Percentiles rank a stretch among this genome's conserved stretches.
phyloP scores from a whole-genome alignment of 805 yeast genomes.

The Schwanniomyces occidentalis region DNA sequence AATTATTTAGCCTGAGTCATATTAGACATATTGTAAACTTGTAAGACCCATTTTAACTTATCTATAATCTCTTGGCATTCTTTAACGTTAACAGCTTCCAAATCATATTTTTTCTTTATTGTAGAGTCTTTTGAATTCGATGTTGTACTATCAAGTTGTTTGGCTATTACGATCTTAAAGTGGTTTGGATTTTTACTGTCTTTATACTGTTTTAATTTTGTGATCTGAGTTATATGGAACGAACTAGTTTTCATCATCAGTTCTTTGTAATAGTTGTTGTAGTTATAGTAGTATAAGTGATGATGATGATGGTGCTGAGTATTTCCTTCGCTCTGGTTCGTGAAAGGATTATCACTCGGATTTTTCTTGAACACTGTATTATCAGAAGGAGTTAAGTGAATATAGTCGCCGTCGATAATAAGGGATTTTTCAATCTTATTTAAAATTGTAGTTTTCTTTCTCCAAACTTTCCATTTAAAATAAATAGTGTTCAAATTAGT shows the following conservation, averaged over 20 bases:
- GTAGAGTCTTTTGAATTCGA: conserved; percentile 48
- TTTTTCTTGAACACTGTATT: conserved; percentile 51
- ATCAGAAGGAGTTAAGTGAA: conserved; percentile 84
- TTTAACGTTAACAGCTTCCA: conserved; percentile 65
- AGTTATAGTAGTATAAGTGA: conserved; percentile 39
- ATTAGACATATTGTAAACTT: conserved; percentile 47
- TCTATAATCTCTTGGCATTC: conserved; percentile 76
- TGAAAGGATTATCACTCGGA: conserved; percentile 32
- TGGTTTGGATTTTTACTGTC: conserved; percentile 64
- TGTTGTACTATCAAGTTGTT: conserved; percentile 24
- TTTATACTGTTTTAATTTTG: conserved; percentile 71
- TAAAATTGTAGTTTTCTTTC: conserved; percentile 83
- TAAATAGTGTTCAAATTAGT: conserved; percentile 55
- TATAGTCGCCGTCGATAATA: conserved; percentile 92
- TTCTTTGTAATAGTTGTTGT: conserved; percentile 51
- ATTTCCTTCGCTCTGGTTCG: conserved; percentile 13
- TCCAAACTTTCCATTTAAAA: conserved; percentile 83
- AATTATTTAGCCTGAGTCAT: conserved; percentile 5
- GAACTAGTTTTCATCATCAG: conserved; percentile 81
- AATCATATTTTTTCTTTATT: conserved; percentile 79
- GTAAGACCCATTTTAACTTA: conserved; percentile 60
- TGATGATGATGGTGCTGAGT: conserved; percentile 32
- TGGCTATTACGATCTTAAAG: conserved; percentile 72
- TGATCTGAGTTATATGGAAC: conserved; percentile 78
- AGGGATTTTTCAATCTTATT: conserved; percentile 78